A percentile compares a stretch with the other conserved stretches of the same genome.
Conservation (phyloP, 2,329 filamentous ascomycete species). For the Diaporthe citri region DNA sequence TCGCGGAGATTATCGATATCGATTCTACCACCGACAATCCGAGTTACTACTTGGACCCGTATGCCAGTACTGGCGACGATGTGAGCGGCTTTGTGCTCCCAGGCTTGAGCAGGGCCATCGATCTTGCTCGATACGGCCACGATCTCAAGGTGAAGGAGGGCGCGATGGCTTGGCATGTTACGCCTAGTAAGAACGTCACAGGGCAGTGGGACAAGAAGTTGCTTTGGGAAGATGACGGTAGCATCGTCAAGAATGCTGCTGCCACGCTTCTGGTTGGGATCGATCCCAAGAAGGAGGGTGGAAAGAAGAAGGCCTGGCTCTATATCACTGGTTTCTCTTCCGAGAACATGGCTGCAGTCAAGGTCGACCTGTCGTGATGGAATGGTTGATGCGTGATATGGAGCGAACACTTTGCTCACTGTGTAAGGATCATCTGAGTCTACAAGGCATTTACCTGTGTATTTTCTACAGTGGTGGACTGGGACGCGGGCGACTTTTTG, state of each 20-base stretch:
- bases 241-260: slow-evolving; percentile 61
- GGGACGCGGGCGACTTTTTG: background rate
- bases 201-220: slow-evolving; percentile 58
- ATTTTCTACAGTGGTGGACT: background rate
- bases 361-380: slow-evolving; percentile 59
- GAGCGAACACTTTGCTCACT: background rate
- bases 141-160: slow-evolving; percentile 55
- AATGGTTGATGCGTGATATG: background rate
- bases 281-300: slow-evolving; percentile 58
- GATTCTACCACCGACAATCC: slow-evolving; percentile 68
- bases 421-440: background rate
- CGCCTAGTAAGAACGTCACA: slow-evolving; percentile 33
- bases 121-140: slow-evolving; percentile 50
- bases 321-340: slow-evolving; percentile 70
- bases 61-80: slow-evolving; percentile 56
- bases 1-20: slow-evolving; percentile 58
- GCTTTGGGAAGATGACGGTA: slow-evolving; percentile 70
- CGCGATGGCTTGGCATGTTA: slow-evolving; percentile 60
- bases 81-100: slow-evolving; percentile 66
- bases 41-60: slow-evolving; percentile 68
- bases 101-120: slow-evolving; percentile 57
- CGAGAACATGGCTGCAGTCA: slow-evolving; percentile 61
- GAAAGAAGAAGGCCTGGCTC: slow-evolving; percentile 65
- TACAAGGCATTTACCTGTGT: background rate
- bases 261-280: slow-evolving; percentile 66